Percentiles rank a stretch among this genome's conserved stretches.
phyloP scores from a whole-genome alignment of 768 basidiomycete species.

The Lactarius tabidus region DNA sequence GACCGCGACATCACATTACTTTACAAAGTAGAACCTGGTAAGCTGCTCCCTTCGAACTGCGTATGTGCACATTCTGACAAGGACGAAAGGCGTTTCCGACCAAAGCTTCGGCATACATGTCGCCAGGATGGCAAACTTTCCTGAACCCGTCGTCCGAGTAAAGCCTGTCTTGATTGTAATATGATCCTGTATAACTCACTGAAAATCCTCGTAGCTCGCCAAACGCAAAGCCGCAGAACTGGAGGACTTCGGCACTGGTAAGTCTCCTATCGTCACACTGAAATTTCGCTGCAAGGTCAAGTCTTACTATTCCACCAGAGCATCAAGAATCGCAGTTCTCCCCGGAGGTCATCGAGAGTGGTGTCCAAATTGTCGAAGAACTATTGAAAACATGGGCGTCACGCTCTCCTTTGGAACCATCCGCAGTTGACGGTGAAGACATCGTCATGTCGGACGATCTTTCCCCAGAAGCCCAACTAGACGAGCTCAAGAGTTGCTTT shows the following conservation, averaged over 20 bases:
- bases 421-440: slow-evolving; percentile 39
- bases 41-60: slow-evolving; percentile 24
- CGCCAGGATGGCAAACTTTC: slow-evolving; percentile 96
- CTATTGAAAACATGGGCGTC: slow-evolving; percentile 67
- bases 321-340: slow-evolving; percentile 44
- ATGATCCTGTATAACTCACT: background rate
- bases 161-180: slow-evolving; percentile 17
- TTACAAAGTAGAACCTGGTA: slow-evolving; percentile 77
- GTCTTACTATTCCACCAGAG: slow-evolving; percentile 11
- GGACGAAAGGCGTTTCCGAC: slow-evolving; percentile 76
- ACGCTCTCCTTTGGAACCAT: slow-evolving; percentile 24
- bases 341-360: slow-evolving; percentile 65
- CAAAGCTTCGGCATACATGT: slow-evolving; percentile 99
- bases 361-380: slow-evolving; percentile 74
- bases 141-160: slow-evolving; percentile 87
- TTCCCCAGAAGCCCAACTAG: slow-evolving; percentile 36
- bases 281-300: background rate
- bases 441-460: slow-evolving; percentile 49
- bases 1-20: slow-evolving; percentile 78
- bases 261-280: slow-evolving; percentile 1
- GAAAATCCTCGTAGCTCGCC: slow-evolving; percentile 55
- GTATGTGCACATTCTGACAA: background rate
- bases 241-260: slow-evolving; percentile 71
- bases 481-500: slow-evolving; percentile 55
- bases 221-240: slow-evolving; percentile 88